Evolutionary conservation across 2,329 filamentous ascomycete species (phyloP).

Genomic region (Zymoseptoria crescenta): DNA sequence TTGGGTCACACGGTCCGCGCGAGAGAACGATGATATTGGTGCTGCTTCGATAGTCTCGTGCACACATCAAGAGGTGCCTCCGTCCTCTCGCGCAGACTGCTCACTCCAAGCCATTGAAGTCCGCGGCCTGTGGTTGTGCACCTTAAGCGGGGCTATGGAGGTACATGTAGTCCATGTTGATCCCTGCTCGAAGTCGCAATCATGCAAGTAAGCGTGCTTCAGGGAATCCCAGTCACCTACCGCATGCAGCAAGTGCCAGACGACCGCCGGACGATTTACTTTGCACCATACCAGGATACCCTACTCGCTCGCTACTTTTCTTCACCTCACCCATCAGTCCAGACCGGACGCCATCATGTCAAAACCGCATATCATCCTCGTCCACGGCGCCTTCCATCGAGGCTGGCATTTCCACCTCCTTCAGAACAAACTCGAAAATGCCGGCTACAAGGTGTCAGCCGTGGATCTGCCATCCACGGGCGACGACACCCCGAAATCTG

Average conservation of each 20-base stretch:
- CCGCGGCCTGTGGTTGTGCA: too few relatives aligned
- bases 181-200: background rate
- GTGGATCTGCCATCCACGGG: slow-evolving; percentile 11
- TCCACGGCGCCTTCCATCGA: slow-evolving; percentile 15
- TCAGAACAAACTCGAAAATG: slow-evolving; percentile 5
- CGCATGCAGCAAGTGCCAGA: background rate
- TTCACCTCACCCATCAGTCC: background rate
- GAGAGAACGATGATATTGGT: too few relatives aligned
- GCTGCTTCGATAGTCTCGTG: too few relatives aligned
- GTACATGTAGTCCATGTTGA: background rate
- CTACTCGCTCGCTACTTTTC: background rate
- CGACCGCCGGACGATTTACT: background rate
- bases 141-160: too few relatives aligned
- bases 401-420: slow-evolving; percentile 12
- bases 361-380: slow-evolving; percentile 14
- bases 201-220: background rate
- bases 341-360: slow-evolving; percentile 6
- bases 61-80: too few relatives aligned
- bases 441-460: slow-evolving; percentile 11
- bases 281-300: background rate
- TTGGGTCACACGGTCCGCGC: too few relatives aligned
- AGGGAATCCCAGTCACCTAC: background rate
- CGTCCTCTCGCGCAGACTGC: too few relatives aligned
- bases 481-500: background rate
- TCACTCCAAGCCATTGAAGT: too few relatives aligned